phyloP scores from a whole-genome alignment of 495 filamentous ascomycete genomes.

The Xeromyces bisporus region DNA sequence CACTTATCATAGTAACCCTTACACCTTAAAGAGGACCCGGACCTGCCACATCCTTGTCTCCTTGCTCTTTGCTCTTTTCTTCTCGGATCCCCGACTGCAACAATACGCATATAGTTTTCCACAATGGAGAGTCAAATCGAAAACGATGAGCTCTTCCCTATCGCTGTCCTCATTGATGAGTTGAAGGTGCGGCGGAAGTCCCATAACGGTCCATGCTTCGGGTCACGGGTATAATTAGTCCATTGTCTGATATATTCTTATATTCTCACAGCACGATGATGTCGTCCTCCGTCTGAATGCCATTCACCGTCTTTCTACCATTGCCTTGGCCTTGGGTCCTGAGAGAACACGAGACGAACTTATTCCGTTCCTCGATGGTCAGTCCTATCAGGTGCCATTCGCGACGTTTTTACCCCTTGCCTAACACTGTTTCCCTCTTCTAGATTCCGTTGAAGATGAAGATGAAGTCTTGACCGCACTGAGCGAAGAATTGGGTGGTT shows the following conservation, averaged over 20 bases:
- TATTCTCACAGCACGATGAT: constrained; percentile 67
- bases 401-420: too few species aligned
- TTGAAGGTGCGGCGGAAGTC: constrained; percentile 68
- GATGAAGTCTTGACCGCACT: constrained; percentile 95
- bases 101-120: constrained; percentile 14
- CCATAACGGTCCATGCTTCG: too few species aligned
- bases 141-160: constrained; percentile 96
- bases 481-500: constrained; percentile 87
- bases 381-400: constrained; percentile 19
- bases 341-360: constrained; percentile 95
- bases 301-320: constrained; percentile 93
- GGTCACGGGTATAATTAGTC: too few species aligned
- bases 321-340: constrained; percentile 85
- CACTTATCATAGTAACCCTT: too few species aligned
- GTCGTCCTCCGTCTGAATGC: constrained; percentile 94
- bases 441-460: constrained; percentile 97
- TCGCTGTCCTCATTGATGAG: constrained; percentile 98
- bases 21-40: constrained; percentile 20
- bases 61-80: constrained; percentile 7
- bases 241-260: constrained; percentile 10
- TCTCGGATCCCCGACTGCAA: constrained; percentile 7
- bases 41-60: constrained; percentile 17
- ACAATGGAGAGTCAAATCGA: constrained; percentile 54
- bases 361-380: constrained; percentile 96
- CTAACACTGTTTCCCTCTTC: constrained; percentile 4